Conservation (phyloP, 1,139 yeast species). For the Suhomyces bolitotheri region DNA sequence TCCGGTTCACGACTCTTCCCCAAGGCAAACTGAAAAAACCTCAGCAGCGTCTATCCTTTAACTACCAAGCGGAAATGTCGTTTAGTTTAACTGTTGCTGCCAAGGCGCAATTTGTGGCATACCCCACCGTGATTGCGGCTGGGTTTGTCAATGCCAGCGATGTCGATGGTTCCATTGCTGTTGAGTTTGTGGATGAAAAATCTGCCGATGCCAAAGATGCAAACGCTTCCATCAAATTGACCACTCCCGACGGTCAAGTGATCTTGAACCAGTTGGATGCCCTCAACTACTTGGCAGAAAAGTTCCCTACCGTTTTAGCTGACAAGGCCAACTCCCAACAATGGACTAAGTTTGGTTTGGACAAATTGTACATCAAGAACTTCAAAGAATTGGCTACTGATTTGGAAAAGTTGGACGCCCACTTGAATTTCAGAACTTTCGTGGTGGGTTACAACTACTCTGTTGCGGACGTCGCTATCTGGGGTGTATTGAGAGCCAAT, state of each 20-base stretch:
- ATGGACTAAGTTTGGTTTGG: slow-evolving; percentile 72
- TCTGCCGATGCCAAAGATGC: slow-evolving; percentile 39
- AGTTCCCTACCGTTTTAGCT: slow-evolving; percentile 43
- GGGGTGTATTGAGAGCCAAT: slow-evolving; percentile 94
- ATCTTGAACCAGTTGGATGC: slow-evolving; percentile 46
- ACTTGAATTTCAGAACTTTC: slow-evolving; percentile 82
- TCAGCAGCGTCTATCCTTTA: too few relatives aligned
- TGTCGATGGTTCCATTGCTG: slow-evolving; percentile 49
- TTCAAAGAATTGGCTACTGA: slow-evolving; percentile 80
- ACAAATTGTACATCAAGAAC: slow-evolving; percentile 75
- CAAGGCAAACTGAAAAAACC: too few relatives aligned
- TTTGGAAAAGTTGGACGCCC: slow-evolving; percentile 78
- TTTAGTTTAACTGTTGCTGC: slow-evolving; percentile 67
- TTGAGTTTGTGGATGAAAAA: slow-evolving; percentile 70
- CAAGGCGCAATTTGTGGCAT: slow-evolving; percentile 81
- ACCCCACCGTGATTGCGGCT: slow-evolving; percentile 78
- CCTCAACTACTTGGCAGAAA: slow-evolving; percentile 45
- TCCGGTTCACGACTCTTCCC: too few relatives aligned
- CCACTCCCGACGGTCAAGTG: slow-evolving; percentile 47
- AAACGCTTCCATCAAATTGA: slow-evolving; percentile 44
- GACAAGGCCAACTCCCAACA: slow-evolving; percentile 39
- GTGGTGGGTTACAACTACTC: slow-evolving; percentile 66
- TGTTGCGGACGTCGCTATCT: slow-evolving; percentile 80
- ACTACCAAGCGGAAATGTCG: too few relatives aligned
- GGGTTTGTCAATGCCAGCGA: slow-evolving; percentile 62